A percentile compares a stretch with the other conserved stretches of the same genome.
Evolutionary conservation across 1,284 basidiomycete genomes (phyloP).

Genomic region (Ustilago vetiveriae): DNA sequence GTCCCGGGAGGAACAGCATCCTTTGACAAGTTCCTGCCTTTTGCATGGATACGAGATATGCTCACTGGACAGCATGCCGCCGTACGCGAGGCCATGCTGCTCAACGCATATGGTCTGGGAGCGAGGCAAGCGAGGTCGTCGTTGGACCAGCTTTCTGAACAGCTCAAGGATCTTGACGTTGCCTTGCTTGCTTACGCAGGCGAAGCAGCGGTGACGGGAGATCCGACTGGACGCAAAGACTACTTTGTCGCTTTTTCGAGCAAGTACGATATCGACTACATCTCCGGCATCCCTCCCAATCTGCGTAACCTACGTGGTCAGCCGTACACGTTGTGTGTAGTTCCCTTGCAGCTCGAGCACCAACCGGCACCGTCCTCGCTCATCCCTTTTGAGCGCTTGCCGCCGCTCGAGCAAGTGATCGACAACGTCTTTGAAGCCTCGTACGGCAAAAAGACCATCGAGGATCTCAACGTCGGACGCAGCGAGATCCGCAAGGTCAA

Average conservation of each 20-base stretch:
- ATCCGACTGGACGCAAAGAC: not conserved
- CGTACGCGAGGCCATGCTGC: constrained; percentile 17
- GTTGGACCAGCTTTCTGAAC: constrained; percentile 30
- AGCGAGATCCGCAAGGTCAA: constrained; percentile 23
- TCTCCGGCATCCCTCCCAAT: constrained; percentile 17
- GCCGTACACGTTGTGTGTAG: constrained; percentile 13
- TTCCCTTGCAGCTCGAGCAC: constrained; percentile 28
- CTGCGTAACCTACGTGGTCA: constrained; percentile 7
- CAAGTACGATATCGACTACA: constrained; percentile 29
- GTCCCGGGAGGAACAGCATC: constrained; percentile 1
- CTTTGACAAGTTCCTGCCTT: constrained; percentile 32
- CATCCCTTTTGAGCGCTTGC: constrained; percentile 6
- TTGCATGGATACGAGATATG: constrained; percentile 29
- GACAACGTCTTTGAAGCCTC: constrained; percentile 13
- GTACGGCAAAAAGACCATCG: constrained; percentile 11
- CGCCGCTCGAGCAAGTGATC: constrained; percentile 7
- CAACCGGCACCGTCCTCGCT: constrained; percentile 8
- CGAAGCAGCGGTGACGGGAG: not conserved
- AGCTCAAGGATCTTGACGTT: constrained; percentile 21
- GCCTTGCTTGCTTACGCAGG: constrained; percentile 19
- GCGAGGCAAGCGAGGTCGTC: constrained; percentile 1
- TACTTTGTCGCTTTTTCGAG: constrained; percentile 34
- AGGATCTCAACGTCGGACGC: constrained; percentile 16
- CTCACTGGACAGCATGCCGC: constrained; percentile 1
- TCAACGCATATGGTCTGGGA: constrained; percentile 12